A percentile compares a stretch with the other conserved stretches of the same genome.
These are phyloP conservation scores for Curvularia eragrostidis DNA, from an alignment of 2,329 filamentous ascomycete species.

Conservation along the genomic window DNA sequence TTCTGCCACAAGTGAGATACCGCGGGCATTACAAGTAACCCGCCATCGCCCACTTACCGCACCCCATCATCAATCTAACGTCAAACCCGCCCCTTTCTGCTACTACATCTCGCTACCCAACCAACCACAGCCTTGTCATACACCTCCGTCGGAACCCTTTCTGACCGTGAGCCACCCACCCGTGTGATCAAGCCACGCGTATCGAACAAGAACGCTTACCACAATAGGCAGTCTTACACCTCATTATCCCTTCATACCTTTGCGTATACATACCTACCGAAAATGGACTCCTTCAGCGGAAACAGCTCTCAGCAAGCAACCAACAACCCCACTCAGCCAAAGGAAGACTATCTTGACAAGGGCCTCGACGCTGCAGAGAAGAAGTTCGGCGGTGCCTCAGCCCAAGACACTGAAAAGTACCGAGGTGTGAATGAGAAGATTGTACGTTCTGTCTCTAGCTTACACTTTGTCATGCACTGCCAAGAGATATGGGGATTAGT, in stretches of 20 bases:
- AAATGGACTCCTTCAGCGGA: conserved; percentile 12
- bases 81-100: neutral
- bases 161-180: neutral
- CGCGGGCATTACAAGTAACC: neutral
- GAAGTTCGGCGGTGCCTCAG: conserved; percentile 52
- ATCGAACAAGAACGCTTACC: neutral
- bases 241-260: neutral
- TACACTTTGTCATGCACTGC: neutral
- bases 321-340: conserved; percentile 11
- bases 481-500: neutral
- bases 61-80: conserved; percentile 3
- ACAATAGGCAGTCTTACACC: neutral
- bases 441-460: conserved; percentile 25
- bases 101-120: neutral
- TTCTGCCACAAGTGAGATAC: neutral
- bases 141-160: neutral
- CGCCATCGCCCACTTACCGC: neutral
- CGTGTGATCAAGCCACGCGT: neutral
- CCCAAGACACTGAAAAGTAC: conserved; percentile 48
- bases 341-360: conserved; percentile 26
- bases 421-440: conserved; percentile 50
- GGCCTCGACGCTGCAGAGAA: conserved; percentile 41
- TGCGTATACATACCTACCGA: neutral
- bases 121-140: neutral
- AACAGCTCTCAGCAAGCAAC: neutral